A percentile compares a stretch with the other conserved stretches of the same genome.
phyloP scores from a whole-genome alignment of 2,329 filamentous ascomycete genomes.

The Septoria linicola region DNA sequence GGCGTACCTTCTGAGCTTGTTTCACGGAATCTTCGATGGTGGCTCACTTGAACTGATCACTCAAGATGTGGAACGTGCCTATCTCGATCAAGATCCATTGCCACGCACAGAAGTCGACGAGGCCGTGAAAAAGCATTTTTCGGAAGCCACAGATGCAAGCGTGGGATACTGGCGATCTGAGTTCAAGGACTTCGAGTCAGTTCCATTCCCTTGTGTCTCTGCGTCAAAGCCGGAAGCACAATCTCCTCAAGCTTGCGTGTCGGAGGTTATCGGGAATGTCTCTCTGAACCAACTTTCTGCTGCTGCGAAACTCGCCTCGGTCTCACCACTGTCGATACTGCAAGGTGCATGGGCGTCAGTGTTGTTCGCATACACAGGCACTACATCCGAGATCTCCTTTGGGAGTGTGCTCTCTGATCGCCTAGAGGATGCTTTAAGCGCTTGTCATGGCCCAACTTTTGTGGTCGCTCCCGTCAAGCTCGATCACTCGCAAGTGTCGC shows the following conservation, averaged over 20 bases:
- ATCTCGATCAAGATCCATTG: background rate
- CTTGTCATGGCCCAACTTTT: constrained; percentile 36
- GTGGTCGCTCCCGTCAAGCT: constrained; percentile 25
- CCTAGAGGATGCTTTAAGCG: constrained; percentile 43
- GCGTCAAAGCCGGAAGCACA: constrained; percentile 8
- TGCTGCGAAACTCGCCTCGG: constrained; percentile 2
- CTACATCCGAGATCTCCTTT: constrained; percentile 62
- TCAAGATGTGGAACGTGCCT: constrained; percentile 12
- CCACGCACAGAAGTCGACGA: constrained; percentile 8
- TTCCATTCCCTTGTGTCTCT: constrained; percentile 13
- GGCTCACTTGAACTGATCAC: constrained; percentile 19
- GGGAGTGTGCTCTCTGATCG: constrained; percentile 79
- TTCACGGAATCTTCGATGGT: constrained; percentile 22
- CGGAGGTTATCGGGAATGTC: constrained; percentile 10
- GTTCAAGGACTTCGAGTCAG: constrained; percentile 10
- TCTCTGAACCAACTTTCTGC: constrained; percentile 6
- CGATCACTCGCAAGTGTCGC: constrained; percentile 28
- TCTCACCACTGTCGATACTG: constrained; percentile 14
- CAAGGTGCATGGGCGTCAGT: constrained; percentile 17
- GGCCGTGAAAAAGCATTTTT: constrained; percentile 14
- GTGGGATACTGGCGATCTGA: constrained; percentile 10
- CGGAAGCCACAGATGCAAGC: constrained; percentile 2
- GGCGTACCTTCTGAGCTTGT: constrained; percentile 14
- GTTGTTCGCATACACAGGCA: constrained; percentile 13
- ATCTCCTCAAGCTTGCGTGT: background rate